Evolutionary conservation across 257 asterid genomes (phyloP), one percentile per base, ranked within the genome.

Genomic region (Knoxia roxburghii): DNA sequence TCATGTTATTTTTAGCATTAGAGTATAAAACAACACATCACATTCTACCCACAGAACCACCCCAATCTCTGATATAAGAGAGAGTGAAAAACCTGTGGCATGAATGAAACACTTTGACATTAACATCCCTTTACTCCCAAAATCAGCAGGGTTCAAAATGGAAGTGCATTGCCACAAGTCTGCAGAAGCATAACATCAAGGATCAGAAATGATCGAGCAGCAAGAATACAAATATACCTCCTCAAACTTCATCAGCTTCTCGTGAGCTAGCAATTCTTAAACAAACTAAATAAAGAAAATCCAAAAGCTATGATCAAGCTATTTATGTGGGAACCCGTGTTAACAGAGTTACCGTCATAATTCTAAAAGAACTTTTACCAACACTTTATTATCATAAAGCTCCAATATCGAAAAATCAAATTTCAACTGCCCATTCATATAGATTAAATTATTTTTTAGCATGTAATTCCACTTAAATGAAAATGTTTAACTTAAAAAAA

Each of bases 81-180:
- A 9, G 69, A 49, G 60, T 52, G 64, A 48, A 63, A 73, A 77
- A 92, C 97, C 96, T 74, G 98, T 88, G 66, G 95, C 81, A 68
- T 93, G 97, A 75, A 88, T 61, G 72, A 77, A 85, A 53, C 87
- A 89, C 76, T 74, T 86, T 30, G 71, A 69, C 20, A 69, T 55
- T 24, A 76, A 76, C 58, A 77, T 53, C 53, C 76, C 77, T 23
- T 74, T 60, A 68, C 84, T 65, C 15, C 68, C 78, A 78, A 74
- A 79, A 33, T 68, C 73, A 68, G 65, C 72, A 54, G 49, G 78
- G 24, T 68, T 80, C 67, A 69, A 75, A 67, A 56, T 41, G 60
- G 61, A 66, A 75, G 69, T 13, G 77, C 58, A 68, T 62, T 82
- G 61, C 67, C 77, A 62, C 20, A 73, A 68, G 59, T 77, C 88